phyloP scores from a whole-genome alignment of 1,139 yeast species.

The Candida gigantensis region DNA sequence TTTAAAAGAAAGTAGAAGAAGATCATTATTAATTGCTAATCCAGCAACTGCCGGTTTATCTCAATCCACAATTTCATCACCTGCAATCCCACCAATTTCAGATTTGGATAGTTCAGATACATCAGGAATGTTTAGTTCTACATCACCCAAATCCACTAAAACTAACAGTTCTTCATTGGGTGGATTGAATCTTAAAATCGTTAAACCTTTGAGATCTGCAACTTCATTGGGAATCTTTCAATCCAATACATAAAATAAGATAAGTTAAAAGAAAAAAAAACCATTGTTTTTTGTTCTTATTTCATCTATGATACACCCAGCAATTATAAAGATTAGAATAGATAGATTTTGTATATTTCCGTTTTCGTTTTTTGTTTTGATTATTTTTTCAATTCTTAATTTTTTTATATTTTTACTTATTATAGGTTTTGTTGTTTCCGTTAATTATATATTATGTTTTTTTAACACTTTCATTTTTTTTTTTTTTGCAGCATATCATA shows the following conservation, averaged over 20 bases:
- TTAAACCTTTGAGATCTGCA: conserved; percentile 63
- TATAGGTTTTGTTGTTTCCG: no score
- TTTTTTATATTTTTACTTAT: no score
- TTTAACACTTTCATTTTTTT: no score
- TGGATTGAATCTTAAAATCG: conserved; percentile 59
- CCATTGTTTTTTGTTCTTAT: no score
- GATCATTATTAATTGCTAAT: conserved; percentile 7
- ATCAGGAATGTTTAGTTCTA: conserved; percentile 11
- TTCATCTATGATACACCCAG: no score
- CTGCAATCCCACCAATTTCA: neutral
- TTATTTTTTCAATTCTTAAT: no score
- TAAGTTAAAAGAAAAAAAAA: no score
- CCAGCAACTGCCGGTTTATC: conserved; percentile 2
- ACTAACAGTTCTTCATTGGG: conserved; percentile 12
- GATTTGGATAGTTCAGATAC: conserved; percentile 13
- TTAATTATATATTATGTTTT: neutral
- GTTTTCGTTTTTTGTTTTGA: no score
- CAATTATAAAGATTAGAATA: no score
- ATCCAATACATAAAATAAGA: no score
- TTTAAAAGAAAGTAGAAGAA: conserved; percentile 13
- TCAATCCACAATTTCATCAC: conserved; percentile 1
- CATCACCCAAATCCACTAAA: neutral
- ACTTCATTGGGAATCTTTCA: conserved; percentile 26
- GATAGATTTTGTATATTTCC: no score
- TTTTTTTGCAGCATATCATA: no score